A percentile compares a stretch with the other conserved stretches of the same genome.
phyloP scores from a whole-genome alignment of 352 stramenopile species.

The Globisporangium yorkense region DNA sequence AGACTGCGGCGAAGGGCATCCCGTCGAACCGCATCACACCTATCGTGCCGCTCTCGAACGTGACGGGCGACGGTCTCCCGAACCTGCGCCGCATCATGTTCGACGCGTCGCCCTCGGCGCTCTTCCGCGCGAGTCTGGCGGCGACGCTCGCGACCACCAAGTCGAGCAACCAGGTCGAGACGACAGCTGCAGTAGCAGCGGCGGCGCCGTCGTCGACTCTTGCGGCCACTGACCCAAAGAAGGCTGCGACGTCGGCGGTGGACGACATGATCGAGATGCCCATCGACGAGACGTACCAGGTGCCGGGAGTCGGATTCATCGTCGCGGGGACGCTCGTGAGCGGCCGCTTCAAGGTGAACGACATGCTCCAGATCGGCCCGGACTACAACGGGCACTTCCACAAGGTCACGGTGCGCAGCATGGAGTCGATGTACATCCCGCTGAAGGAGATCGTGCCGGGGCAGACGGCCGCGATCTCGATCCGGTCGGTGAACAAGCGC shows the following conservation, averaged over 20 bases:
- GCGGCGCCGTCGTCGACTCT: conserved; percentile 2
- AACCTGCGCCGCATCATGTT: conserved; percentile 74
- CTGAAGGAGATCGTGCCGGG: conserved; percentile 84
- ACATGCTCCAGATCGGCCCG: conserved; percentile 86
- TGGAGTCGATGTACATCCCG: conserved; percentile 89
- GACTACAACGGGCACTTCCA: conserved; percentile 88
- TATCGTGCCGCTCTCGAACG: conserved; percentile 96
- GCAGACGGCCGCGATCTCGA: conserved; percentile 80
- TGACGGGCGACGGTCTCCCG: conserved; percentile 92
- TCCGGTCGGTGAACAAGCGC: conserved; percentile 89
- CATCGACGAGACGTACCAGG: conserved; percentile 87
- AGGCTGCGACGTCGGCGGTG: neutral
- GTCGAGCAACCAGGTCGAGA: conserved; percentile 45
- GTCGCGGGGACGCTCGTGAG: conserved; percentile 92
- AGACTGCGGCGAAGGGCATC: conserved; percentile 85
- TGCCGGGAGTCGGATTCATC: conserved; percentile 93
- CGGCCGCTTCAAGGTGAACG: conserved; percentile 84
- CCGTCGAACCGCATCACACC: conserved; percentile 92
- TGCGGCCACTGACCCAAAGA: neutral
- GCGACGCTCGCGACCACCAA: conserved; percentile 57
- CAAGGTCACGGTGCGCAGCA: conserved; percentile 80
- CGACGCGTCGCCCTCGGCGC: conserved; percentile 53
- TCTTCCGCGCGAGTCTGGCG: conserved; percentile 72
- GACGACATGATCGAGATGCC: conserved; percentile 76
- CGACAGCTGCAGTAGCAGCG: neutral